A percentile compares a stretch with the other conserved stretches of the same genome.
Conservation (phyloP, 306 rosid species). For the Aeschynomene evenia region DNA sequence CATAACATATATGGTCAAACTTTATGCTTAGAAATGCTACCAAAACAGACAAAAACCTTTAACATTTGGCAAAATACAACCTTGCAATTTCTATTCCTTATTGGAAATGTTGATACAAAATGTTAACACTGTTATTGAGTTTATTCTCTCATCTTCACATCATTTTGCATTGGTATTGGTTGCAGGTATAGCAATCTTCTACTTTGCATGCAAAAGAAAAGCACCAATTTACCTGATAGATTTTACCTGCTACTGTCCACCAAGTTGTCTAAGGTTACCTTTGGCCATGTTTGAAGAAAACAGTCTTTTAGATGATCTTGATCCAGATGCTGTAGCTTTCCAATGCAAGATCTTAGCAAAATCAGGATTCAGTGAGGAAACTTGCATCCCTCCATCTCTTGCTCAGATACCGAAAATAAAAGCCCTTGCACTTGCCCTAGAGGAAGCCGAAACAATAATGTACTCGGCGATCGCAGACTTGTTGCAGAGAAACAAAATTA, state of each 20-base stretch:
- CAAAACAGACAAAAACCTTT: slow-evolving; percentile 8
- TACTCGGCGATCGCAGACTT: slow-evolving; percentile 36
- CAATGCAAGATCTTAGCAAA: slow-evolving; percentile 54
- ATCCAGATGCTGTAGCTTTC: slow-evolving; percentile 44
- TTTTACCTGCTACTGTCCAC: slow-evolving; percentile 46
- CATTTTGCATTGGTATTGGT: slow-evolving; percentile 14
- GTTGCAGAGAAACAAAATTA: slow-evolving; percentile 38
- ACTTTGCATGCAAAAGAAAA: slow-evolving; percentile 38
- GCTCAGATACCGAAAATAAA: slow-evolving; percentile 39
- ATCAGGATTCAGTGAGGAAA: slow-evolving; percentile 61
- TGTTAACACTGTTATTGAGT: slow-evolving; percentile 10
- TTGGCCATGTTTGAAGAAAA: slow-evolving; percentile 47
- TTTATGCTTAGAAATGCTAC: slow-evolving; percentile 3
- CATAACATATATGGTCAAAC: slow-evolving; percentile 3
- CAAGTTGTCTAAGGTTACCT: slow-evolving; percentile 39
- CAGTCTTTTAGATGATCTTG: slow-evolving; percentile 29
- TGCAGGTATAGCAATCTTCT: slow-evolving; percentile 28
- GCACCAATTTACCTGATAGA: slow-evolving; percentile 42
- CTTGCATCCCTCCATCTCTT: slow-evolving; percentile 44
- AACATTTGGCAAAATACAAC: slow-evolving; percentile 17
- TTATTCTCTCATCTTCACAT: slow-evolving; percentile 18
- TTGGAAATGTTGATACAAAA: slow-evolving; percentile 16
- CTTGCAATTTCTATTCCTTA: slow-evolving; percentile 4
- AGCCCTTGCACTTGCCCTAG: slow-evolving; percentile 38
- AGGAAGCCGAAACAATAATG: slow-evolving; percentile 50